Conservation (phyloP, 176 grass and related monocot species). For the Musa troglodytarum region DNA sequence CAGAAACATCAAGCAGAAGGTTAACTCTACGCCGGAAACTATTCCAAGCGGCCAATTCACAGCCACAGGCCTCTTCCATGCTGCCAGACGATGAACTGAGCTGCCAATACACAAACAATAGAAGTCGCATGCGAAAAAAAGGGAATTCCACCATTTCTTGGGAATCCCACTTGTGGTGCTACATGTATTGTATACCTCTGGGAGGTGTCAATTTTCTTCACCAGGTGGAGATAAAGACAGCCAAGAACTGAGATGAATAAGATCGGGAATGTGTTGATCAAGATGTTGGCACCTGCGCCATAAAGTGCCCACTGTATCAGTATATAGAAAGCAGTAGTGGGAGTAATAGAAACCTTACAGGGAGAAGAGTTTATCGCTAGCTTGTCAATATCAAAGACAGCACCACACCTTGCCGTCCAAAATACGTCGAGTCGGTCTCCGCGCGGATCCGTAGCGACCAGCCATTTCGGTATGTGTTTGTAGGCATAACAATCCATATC, state of each 20-base stretch:
- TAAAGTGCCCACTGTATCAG: too few relatives aligned
- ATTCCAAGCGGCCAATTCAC: constrained; percentile 48
- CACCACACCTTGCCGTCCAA: constrained; percentile 39
- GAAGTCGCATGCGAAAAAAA: background rate
- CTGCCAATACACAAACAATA: background rate
- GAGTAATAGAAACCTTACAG: too few relatives aligned
- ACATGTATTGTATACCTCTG: background rate
- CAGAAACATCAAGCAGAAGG: constrained; percentile 40
- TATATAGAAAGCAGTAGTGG: too few relatives aligned
- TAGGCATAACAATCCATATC: constrained; percentile 39
- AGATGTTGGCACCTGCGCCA: constrained; percentile 22
- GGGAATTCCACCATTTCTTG: background rate
- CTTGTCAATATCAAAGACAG: too few relatives aligned
- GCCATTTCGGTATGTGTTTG: constrained; percentile 19
- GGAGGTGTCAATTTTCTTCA: background rate
- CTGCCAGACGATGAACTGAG: background rate
- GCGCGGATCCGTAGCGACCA: constrained; percentile 33
- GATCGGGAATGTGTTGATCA: constrained; percentile 36
- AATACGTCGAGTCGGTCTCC: constrained; percentile 40
- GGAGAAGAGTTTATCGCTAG: too few relatives aligned
- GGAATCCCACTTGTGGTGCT: background rate
- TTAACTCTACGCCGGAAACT: constrained; percentile 36
- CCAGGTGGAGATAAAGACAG: constrained; percentile 39
- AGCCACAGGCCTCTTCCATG: constrained; percentile 42
- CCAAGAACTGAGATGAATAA: constrained; percentile 40